Evolutionary conservation across 140 eudicot genomes (phyloP).

Genomic region (Cichorium intybus): DNA sequence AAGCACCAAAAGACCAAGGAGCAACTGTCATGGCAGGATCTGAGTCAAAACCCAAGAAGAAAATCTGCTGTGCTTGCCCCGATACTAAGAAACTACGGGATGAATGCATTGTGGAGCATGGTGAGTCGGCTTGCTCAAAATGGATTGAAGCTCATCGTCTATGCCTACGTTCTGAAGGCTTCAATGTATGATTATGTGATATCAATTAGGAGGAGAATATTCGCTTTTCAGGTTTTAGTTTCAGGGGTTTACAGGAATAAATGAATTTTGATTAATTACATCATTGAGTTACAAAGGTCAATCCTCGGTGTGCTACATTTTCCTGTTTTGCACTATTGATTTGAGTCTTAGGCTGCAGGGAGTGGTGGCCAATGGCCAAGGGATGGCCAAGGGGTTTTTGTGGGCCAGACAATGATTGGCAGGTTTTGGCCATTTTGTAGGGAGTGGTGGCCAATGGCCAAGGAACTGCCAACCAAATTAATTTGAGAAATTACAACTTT

Average conservation of each 20-base stretch:
- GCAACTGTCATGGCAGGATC: slow-evolving; percentile 22
- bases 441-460: no score
- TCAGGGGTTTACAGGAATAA: slow-evolving; percentile 16
- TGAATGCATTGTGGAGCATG: slow-evolving; percentile 90
- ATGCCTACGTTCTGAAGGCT: slow-evolving; percentile 96
- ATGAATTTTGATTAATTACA: slow-evolving; percentile 20
- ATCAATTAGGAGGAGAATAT: not conserved
- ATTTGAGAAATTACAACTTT: no score
- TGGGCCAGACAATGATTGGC: no score
- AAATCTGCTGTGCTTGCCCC: slow-evolving; percentile 95
- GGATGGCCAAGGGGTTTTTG: no score
- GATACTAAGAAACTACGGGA: slow-evolving; percentile 92
- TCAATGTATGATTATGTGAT: slow-evolving; percentile 50
- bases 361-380: no score
- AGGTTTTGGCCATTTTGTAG: no score
- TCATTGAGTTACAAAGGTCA: slow-evolving; percentile 11
- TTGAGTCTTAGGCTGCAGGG: no score
- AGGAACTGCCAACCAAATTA: no score
- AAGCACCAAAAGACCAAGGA: slow-evolving; percentile 41
- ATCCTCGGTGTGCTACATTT: slow-evolving; percentile 12
- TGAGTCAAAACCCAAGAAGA: slow-evolving; percentile 88
- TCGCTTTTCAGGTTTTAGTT: slow-evolving; percentile 1
- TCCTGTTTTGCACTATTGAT: no score
- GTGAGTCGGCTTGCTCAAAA: slow-evolving; percentile 80
- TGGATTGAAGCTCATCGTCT: slow-evolving; percentile 91